Evolutionary conservation across 352 stramenopile species (phyloP), one percentile per base, ranked within the genome.

Genomic region (Pythium aphanidermatum): DNA sequence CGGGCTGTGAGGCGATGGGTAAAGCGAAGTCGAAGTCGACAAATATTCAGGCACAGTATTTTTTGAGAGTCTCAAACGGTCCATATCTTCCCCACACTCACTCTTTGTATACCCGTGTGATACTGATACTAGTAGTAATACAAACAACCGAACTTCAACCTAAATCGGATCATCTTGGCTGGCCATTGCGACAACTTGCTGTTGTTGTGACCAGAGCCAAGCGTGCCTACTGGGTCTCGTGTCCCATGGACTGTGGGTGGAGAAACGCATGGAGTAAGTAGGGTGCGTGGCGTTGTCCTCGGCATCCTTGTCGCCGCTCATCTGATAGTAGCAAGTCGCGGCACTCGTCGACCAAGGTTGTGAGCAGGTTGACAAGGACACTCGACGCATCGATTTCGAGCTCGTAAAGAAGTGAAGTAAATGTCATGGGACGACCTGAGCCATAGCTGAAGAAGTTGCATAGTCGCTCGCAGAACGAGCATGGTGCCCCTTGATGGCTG

Each of bases 381-480:
- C 16, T 8, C 19, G 40, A 47, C 5, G 40, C 40, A 13, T 47
- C 40, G 2, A 17, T 31, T 10, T 7, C 11, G 6, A 29, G 27
- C 17, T 47, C 27, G 5, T 37, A 11, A n/a, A 30, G 21, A 20
- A 19, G n/a, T 9, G 14, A 20, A 8, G 27, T 29, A 25, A 37
- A 47, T 14, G 40, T 29, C 40, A 47, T 26, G 14, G 40, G 19
- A 20, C 31, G 31, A 6, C 48, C 48, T 9, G 24, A 30, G 6
- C 48, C 48, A 12, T 32, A 49, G 23, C 16, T 43, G 13, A 44
- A 23, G 27, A 38, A 49, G 4, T 33, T 31, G 3, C 17, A 14
- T 12, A 56, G 48, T 4, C 13, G 29, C 24, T 44, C 24, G 17
- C 48, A 56, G 17, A 56, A 56, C 3, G 29, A 13, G 17, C 48